These are phyloP conservation scores for Teunomyces aglyptinius DNA, from an alignment of 805 yeast genomes.

Conservation along the genomic window DNA sequence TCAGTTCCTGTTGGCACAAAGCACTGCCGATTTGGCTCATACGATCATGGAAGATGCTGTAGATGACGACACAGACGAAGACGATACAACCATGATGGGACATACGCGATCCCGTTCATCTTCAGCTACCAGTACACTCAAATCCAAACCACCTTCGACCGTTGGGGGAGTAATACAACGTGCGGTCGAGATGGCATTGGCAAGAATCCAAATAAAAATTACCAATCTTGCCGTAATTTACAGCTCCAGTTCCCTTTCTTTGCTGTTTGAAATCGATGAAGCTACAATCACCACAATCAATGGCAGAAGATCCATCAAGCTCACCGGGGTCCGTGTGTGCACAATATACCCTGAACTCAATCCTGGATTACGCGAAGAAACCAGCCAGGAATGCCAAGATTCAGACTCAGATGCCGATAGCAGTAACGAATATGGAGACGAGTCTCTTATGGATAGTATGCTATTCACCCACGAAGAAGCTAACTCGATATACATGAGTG, in stretches of 20 bases:
- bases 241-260: slow-evolving; percentile 13
- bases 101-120: slow-evolving; percentile 8
- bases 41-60: slow-evolving; percentile 36
- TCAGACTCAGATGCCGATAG: slow-evolving; percentile 8
- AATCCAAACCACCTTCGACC: slow-evolving; percentile 31
- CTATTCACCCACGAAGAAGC: slow-evolving; percentile 69
- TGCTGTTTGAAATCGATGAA: slow-evolving; percentile 31
- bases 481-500: slow-evolving; percentile 78
- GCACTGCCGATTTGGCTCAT: slow-evolving; percentile 72
- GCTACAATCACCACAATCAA: slow-evolving; percentile 39
- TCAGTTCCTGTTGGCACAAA: slow-evolving; percentile 60
- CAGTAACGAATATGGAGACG: slow-evolving; percentile 19
- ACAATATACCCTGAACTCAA: slow-evolving; percentile 41
- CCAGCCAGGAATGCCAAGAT: background rate
- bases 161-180: slow-evolving; percentile 57
- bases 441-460: slow-evolving; percentile 54
- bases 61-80: slow-evolving; percentile 14
- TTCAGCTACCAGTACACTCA: slow-evolving; percentile 16
- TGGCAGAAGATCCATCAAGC: slow-evolving; percentile 42
- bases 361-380: slow-evolving; percentile 22
- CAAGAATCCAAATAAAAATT: slow-evolving; percentile 55
- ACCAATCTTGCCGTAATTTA: slow-evolving; percentile 29
- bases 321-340: slow-evolving; percentile 40
- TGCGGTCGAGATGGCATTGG: slow-evolving; percentile 66
- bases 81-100: slow-evolving; percentile 4